Conservation (phyloP, 106 monocot species). For the Dendrobium nobile region DNA sequence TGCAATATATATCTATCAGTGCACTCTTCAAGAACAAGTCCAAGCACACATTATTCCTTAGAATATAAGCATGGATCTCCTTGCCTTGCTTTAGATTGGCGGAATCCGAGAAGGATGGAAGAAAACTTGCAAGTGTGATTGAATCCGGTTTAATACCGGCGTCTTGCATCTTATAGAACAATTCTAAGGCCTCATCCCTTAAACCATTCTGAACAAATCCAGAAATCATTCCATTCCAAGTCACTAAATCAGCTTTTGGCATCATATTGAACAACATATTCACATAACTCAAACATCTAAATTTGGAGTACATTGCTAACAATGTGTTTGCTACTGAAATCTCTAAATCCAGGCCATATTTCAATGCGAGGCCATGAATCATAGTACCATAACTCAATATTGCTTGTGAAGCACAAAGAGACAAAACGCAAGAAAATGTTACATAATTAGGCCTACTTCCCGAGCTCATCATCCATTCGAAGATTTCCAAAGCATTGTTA, state of each 20-base stretch:
- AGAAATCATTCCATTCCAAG: constrained; percentile 86
- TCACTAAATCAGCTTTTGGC: constrained; percentile 43
- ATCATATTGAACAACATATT: constrained; percentile 47
- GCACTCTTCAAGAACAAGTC: constrained; percentile 85
- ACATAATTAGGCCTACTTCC: constrained; percentile 39
- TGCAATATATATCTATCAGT: constrained; percentile 82
- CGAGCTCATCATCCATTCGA: constrained; percentile 47
- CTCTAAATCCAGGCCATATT: constrained; percentile 49
- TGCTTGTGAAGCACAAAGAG: constrained; percentile 49
- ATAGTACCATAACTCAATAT: constrained; percentile 52
- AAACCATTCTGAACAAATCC: constrained; percentile 88
- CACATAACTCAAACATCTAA: constrained; percentile 43
- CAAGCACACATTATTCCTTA: constrained; percentile 52
- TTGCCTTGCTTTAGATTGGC: constrained; percentile 39
- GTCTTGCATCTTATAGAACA: constrained; percentile 59
- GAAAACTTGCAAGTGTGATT: constrained; percentile 60
- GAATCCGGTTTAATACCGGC: constrained; percentile 66
- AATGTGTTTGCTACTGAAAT: constrained; percentile 71
- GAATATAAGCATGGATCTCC: constrained; percentile 70
- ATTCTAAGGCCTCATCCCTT: constrained; percentile 41
- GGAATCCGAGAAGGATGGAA: constrained; percentile 69
- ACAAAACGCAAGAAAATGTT: constrained; percentile 51
- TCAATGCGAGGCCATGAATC: constrained; percentile 58
- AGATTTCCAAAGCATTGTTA: constrained; percentile 40
- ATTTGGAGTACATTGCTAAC: constrained; percentile 83